Evolutionary conservation across 192 early-diverging fungal genomes (phyloP).

Genomic region (Dimargaris cristalligena): DNA sequence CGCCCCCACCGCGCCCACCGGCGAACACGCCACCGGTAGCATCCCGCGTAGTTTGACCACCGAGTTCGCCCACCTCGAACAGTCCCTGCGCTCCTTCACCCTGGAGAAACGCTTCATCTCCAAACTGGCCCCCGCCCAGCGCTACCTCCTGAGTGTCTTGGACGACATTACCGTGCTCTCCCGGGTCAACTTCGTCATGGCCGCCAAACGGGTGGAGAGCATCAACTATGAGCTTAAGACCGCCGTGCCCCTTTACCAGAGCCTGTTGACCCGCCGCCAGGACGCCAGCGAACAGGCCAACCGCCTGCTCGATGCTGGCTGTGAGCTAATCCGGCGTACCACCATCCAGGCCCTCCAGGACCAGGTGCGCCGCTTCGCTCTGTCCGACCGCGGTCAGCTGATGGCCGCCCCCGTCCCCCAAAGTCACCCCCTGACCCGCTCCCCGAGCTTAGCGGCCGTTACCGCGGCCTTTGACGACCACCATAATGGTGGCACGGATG

Average conservation of each 20-base stretch:
- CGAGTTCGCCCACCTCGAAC: conserved; percentile 71
- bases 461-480: too few relatives aligned
- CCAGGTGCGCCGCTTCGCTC: neutral
- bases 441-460: neutral
- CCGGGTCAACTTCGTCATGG: conserved; percentile 46
- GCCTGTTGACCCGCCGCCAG: conserved; percentile 54
- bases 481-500: conserved; percentile 30
- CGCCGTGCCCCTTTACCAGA: conserved; percentile 54
- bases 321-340: conserved; percentile 32
- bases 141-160: conserved; percentile 75
- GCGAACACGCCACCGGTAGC: conserved; percentile 14
- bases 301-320: conserved; percentile 36
- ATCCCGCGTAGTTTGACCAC: conserved; percentile 15
- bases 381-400: neutral
- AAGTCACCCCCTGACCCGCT: neutral
- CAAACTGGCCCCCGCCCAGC: conserved; percentile 86
- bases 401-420: neutral
- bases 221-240: conserved; percentile 44
- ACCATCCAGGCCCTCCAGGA: conserved; percentile 18
- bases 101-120: conserved; percentile 88
- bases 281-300: conserved; percentile 47
- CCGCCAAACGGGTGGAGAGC: conserved; percentile 37
- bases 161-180: conserved; percentile 58
- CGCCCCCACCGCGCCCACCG: neutral
- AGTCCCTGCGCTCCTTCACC: conserved; percentile 74